A percentile compares a stretch with the other conserved stretches of the same genome.
Conservation (phyloP, 2,329 filamentous ascomycete genomes). For the Xylariaceae sp. region DNA sequence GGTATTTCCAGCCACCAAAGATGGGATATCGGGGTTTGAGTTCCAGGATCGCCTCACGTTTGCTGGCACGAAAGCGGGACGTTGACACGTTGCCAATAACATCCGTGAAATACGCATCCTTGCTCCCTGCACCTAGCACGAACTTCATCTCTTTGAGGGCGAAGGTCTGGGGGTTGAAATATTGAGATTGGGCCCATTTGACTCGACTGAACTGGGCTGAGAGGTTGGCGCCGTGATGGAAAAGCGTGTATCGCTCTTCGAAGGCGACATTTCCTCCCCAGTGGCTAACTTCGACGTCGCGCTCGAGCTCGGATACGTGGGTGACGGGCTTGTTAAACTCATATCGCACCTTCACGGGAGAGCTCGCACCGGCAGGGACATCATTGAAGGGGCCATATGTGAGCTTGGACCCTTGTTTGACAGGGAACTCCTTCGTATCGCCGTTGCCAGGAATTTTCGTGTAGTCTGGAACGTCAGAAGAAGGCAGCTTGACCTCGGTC, state of each 20-base stretch:
- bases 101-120: constrained; percentile 90
- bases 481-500: constrained; percentile 89
- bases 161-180: constrained; percentile 69
- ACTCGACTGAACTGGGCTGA: constrained; percentile 68
- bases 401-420: constrained; percentile 78
- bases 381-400: constrained; percentile 88
- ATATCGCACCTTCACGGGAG: constrained; percentile 76
- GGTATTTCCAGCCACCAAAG: constrained; percentile 97
- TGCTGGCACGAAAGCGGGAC: constrained; percentile 73
- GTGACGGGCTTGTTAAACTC: constrained; percentile 92
- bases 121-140: constrained; percentile 71
- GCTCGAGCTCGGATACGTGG: constrained; percentile 72
- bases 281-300: constrained; percentile 92
- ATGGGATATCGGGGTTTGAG: constrained; percentile 93
- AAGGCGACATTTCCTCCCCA: constrained; percentile 97
- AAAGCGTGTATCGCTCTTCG: constrained; percentile 87
- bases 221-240: constrained; percentile 78
- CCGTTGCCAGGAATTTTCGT: constrained; percentile 65
- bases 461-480: constrained; percentile 74
- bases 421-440: constrained; percentile 57
- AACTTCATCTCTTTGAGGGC: constrained; percentile 80
- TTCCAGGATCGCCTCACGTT: constrained; percentile 76
- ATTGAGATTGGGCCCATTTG: constrained; percentile 66
- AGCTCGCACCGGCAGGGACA: constrained; percentile 67
- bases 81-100: constrained; percentile 97